Evolutionary conservation across 2,329 filamentous ascomycete genomes (phyloP).

Genomic region (Boeremia lycopersici): DNA sequence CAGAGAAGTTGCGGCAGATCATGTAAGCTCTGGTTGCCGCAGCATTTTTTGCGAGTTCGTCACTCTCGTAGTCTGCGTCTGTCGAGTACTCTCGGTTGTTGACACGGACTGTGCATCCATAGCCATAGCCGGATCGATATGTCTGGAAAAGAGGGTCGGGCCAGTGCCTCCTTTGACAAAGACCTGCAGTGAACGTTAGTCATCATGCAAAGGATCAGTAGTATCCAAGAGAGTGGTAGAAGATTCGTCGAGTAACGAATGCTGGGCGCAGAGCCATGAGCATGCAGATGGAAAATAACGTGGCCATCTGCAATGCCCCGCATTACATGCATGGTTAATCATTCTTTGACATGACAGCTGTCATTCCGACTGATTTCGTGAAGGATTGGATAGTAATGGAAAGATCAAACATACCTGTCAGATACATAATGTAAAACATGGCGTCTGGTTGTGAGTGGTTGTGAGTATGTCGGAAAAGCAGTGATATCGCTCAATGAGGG

Average conservation of each 20-base stretch:
- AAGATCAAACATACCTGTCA: conserved; percentile 46
- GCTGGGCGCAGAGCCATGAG: neutral
- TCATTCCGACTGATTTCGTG: neutral
- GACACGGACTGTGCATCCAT: conserved; percentile 88
- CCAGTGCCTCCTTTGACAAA: conserved; percentile 95
- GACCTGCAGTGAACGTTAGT: conserved; percentile 63
- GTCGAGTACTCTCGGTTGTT: conserved; percentile 97
- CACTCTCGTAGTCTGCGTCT: conserved; percentile 81
- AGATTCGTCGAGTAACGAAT: neutral
- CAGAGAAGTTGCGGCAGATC: conserved; percentile 96
- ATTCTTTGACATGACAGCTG: neutral
- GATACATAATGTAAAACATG: conserved; percentile 54
- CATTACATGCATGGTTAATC: neutral
- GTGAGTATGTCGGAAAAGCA: conserved; percentile 33
- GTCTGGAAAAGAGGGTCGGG: conserved; percentile 87
- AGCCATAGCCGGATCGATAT: conserved; percentile 75
- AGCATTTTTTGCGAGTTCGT: conserved; percentile 85
- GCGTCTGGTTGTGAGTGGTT: conserved; percentile 19
- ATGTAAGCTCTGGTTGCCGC: conserved; percentile 96
- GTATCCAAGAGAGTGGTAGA: neutral
- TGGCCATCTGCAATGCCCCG: neutral
- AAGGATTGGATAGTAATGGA: neutral
- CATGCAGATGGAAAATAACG: neutral
- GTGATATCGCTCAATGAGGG: conserved; percentile 32
- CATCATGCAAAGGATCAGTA: neutral